These are phyloP conservation scores for Aspergillus floridensis DNA, from an alignment of 2,329 filamentous ascomycete genomes.

Conservation along the genomic window DNA sequence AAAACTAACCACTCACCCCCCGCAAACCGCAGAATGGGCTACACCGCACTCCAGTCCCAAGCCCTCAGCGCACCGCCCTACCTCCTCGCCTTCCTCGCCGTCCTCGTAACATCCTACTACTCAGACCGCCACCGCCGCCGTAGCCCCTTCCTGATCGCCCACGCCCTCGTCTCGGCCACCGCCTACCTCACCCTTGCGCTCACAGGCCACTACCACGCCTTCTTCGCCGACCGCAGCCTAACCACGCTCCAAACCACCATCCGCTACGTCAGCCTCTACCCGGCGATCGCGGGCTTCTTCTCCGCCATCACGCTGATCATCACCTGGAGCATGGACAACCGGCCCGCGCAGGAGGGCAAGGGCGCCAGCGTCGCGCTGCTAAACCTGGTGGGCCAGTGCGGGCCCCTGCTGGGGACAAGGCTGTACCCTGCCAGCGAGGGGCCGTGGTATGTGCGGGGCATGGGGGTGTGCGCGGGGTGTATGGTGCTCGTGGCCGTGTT, in stretches of 20 bases:
- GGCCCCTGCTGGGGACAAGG: constrained; percentile 67
- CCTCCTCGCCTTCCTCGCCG: constrained; percentile 68
- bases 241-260: constrained; percentile 36
- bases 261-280: constrained; percentile 74
- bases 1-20: neutral
- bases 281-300: constrained; percentile 78
- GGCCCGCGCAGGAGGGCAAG: constrained; percentile 64
- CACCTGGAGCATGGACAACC: constrained; percentile 87
- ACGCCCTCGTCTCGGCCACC: constrained; percentile 68
- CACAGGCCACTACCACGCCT: constrained; percentile 45
- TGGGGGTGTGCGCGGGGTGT: constrained; percentile 61
- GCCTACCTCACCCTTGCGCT: constrained; percentile 60
- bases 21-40: constrained; percentile 59
- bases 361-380: constrained; percentile 76
- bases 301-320: constrained; percentile 79
- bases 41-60: constrained; percentile 66
- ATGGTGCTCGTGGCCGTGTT: constrained; percentile 62
- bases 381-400: constrained; percentile 78
- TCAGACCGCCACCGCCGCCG: constrained; percentile 67
- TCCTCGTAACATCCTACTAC: constrained; percentile 68
- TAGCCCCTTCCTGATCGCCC: constrained; percentile 64
- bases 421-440: constrained; percentile 60
- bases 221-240: constrained; percentile 23
- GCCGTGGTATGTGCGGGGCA: constrained; percentile 63
- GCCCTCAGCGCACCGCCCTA: constrained; percentile 80